A percentile compares a stretch with the other conserved stretches of the same genome.
Evolutionary conservation across 495 filamentous ascomycete species (phyloP).

Genomic region (Tuber calosporum): DNA sequence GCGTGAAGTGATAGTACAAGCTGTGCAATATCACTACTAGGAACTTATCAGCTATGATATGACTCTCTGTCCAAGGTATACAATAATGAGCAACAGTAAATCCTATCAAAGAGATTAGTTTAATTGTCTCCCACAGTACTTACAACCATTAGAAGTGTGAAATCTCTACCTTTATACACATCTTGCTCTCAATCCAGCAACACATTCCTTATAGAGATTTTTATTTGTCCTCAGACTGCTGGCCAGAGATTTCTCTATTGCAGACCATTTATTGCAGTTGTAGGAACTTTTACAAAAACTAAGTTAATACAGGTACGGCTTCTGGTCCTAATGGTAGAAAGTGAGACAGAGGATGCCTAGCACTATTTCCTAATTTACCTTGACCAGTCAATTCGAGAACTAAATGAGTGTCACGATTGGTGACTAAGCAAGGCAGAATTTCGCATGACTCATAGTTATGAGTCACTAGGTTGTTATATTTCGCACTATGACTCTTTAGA

Average conservation of each 20-base stretch:
- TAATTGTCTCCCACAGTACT: neutral
- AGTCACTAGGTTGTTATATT: too few species aligned
- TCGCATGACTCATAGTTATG: too few species aligned
- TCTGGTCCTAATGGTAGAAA: neutral
- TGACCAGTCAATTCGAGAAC: neutral
- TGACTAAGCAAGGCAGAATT: too few species aligned
- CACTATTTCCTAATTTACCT: neutral
- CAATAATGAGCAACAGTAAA: neutral
- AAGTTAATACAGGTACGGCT: neutral
- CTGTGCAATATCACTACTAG: neutral
- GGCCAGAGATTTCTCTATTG: neutral
- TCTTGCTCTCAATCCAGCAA: neutral
- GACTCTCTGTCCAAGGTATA: neutral
- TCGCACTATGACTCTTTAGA: too few species aligned
- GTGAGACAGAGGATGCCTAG: neutral
- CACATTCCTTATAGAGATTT: slow-evolving; percentile 3
- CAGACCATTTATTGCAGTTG: neutral
- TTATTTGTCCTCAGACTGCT: slow-evolving; percentile 6
- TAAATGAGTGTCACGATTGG: too few species aligned
- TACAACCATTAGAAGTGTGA: neutral
- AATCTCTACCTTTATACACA: neutral
- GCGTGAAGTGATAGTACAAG: neutral
- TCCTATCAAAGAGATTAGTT: neutral
- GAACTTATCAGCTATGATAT: neutral
- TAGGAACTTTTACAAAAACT: slow-evolving; percentile 5